Base-by-base conservation (phyloP, 495 filamentous ascomycete species). In the Penicillium subrubescens region DNA sequence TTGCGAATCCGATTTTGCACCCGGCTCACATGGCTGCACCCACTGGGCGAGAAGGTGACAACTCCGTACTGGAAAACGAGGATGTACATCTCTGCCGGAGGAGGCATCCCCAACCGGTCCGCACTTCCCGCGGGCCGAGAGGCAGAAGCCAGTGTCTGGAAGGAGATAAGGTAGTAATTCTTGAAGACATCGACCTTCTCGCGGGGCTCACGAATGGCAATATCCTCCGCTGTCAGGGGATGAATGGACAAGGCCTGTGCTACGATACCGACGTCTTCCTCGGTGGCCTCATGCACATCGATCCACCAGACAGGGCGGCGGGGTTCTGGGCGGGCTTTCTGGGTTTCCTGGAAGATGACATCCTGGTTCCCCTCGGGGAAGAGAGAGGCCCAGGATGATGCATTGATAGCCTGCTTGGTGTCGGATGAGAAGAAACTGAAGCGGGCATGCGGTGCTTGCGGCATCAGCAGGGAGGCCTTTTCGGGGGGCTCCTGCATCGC, bases 111-210 rank as follows among this genome's bases (percentile, higher is more conserved):
- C 2, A 66, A 54, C n/a, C 60, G 53, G 50, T 91, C 88, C 52
- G 76, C 83, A 48, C 88, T 74, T 57, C 91, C 88, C 43, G 76
- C 85, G 5, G 83, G 77, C 55, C 85, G 84, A 50, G 91, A 87
- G 34, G 86, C 77, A 50, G 91, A 87, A 31, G 86, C 77, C 51
- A 97, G 93, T 0, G 92, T 95, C 46, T 93, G 89, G 80, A 97
- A 96, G 63, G 90, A 94, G 43, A 96, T 90, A 64, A 98, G 92
- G 72, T 98, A 98, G 79, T 98, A 98, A 27, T 90, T 88, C 23
- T 88, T 86, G 76, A 97, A 97, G 25, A 97, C 88, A 71, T 98
- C 94, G 34, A 98, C 94, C 79, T 98, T 97, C 77, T 97, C 95
- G 11, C 94, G 90, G 2, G 92, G 86, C 75, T 98, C 94, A 63